A percentile compares a stretch with the other conserved stretches of the same genome.
Evolutionary conservation across 192 early-diverging fungal species (phyloP).

Genomic region (Coemansia sp.): DNA sequence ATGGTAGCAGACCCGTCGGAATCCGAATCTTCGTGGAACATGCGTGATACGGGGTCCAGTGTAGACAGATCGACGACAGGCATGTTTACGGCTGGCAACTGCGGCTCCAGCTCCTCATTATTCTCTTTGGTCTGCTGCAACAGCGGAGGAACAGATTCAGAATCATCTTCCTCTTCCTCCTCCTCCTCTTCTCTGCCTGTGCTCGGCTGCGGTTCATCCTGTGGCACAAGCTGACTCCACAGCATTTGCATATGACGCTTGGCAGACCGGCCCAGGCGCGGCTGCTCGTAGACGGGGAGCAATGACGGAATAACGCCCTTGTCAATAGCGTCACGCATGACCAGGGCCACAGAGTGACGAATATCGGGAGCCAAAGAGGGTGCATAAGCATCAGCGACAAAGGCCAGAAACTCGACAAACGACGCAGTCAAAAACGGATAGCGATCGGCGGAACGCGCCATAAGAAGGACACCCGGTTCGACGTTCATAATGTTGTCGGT

Average conservation of each 20-base stretch:
- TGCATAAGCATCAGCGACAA: slow-evolving; percentile 58
- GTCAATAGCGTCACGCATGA: slow-evolving; percentile 58
- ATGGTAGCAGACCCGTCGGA: neutral
- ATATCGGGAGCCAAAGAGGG: slow-evolving; percentile 54
- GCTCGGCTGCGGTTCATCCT: neutral
- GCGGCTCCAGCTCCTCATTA: slow-evolving; percentile 1
- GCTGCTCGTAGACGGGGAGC: slow-evolving; percentile 49
- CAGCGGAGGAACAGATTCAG: no score
- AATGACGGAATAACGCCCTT: slow-evolving; percentile 60
- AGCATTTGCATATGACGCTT: slow-evolving; percentile 34
- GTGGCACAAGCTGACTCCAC: slow-evolving; percentile 36
- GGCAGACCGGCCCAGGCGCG: slow-evolving; percentile 8
- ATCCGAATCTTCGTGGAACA: slow-evolving; percentile 35
- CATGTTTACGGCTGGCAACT: neutral
- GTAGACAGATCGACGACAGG: neutral
- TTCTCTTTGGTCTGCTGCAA: no score
- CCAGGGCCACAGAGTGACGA: slow-evolving; percentile 49
- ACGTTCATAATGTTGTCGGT: slow-evolving; percentile 70
- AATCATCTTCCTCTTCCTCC: neutral
- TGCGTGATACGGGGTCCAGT: slow-evolving; percentile 29
- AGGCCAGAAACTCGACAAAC: slow-evolving; percentile 67
- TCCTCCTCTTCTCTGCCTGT: slow-evolving; percentile 8
- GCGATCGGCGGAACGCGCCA: slow-evolving; percentile 63
- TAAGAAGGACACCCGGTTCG: slow-evolving; percentile 74
- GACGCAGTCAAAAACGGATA: slow-evolving; percentile 65